Conservation (phyloP, 768 basidiomycete genomes). For the Phlebiopsis gigantea region DNA sequence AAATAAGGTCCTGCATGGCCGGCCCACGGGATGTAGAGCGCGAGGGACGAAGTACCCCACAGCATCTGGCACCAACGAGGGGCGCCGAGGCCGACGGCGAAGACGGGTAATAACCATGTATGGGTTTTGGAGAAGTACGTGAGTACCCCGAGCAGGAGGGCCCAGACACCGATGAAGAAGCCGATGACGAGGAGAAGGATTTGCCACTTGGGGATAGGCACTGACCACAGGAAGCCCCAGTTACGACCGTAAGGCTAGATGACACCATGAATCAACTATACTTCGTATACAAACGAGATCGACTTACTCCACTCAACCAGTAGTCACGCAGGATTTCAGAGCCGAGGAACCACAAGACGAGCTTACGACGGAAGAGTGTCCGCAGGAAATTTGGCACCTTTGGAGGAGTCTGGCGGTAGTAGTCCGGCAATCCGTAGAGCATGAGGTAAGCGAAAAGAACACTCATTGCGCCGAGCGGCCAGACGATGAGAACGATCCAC, state of each 20-base stretch:
- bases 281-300: slow-evolving; percentile 14
- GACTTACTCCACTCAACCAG: slow-evolving; percentile 78
- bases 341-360: slow-evolving; percentile 93
- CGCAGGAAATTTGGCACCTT: slow-evolving; percentile 90
- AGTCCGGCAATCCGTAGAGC: slow-evolving; percentile 87
- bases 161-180: slow-evolving; percentile 92
- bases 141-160: slow-evolving; percentile 61
- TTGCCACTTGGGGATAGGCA: slow-evolving; percentile 76
- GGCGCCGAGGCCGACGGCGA: slow-evolving; percentile 91
- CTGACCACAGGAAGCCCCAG: slow-evolving; percentile 91
- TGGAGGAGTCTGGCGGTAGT: slow-evolving; percentile 88
- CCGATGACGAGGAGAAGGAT: slow-evolving; percentile 71
- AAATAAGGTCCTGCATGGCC: slow-evolving; percentile 82
- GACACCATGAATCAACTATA: slow-evolving; percentile 1
- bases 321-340: slow-evolving; percentile 91
- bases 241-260: slow-evolving; percentile 84
- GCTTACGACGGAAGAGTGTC: slow-evolving; percentile 84
- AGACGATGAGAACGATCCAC: slow-evolving; percentile 78
- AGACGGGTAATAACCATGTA: slow-evolving; percentile 92
- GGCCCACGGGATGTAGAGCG: slow-evolving; percentile 92
- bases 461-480: slow-evolving; percentile 76
- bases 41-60: slow-evolving; percentile 94
- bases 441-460: slow-evolving; percentile 78
- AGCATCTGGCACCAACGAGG: slow-evolving; percentile 97
- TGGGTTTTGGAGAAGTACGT: slow-evolving; percentile 90